phyloP scores from a whole-genome alignment of 345 rosid genomes.

The Eucalyptus dawsonii region DNA sequence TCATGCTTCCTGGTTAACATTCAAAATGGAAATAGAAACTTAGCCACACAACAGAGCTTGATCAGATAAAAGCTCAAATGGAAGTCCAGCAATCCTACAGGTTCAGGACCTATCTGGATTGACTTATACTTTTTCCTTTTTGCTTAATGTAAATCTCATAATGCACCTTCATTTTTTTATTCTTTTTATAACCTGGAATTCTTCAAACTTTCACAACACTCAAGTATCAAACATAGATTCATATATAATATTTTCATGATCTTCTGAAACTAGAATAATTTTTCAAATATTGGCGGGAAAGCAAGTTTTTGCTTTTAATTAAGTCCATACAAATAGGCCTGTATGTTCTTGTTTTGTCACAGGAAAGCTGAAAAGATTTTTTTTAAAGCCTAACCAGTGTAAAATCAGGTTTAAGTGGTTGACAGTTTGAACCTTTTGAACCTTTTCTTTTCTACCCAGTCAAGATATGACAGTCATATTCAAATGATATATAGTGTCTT shows the following conservation, averaged over 20 bases:
- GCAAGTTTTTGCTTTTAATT: not conserved
- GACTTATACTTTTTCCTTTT: not conserved
- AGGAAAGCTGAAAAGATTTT: not conserved
- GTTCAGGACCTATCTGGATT: not conserved
- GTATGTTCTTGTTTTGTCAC: not conserved
- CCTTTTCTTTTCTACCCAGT: not conserved
- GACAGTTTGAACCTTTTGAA: not conserved
- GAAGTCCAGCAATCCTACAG: not conserved
- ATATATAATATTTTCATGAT: not conserved
- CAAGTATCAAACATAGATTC: not conserved
- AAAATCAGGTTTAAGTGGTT: not conserved
- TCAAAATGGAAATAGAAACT: not conserved
- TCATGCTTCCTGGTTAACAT: not conserved
- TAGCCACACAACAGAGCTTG: not conserved
- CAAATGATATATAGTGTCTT: not conserved
- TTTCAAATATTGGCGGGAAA: not conserved
- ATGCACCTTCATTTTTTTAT: not conserved
- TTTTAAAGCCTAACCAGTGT: not conserved
- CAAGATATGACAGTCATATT: not conserved
- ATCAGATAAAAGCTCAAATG: not conserved
- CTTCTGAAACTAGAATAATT: not conserved
- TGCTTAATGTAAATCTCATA: not conserved
- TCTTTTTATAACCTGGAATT: not conserved
- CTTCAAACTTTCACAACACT: not conserved
- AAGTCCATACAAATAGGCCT: not conserved